Base-by-base conservation (phyloP, 1,284 basidiomycete species). In the Ganoderma lucidum region DNA sequence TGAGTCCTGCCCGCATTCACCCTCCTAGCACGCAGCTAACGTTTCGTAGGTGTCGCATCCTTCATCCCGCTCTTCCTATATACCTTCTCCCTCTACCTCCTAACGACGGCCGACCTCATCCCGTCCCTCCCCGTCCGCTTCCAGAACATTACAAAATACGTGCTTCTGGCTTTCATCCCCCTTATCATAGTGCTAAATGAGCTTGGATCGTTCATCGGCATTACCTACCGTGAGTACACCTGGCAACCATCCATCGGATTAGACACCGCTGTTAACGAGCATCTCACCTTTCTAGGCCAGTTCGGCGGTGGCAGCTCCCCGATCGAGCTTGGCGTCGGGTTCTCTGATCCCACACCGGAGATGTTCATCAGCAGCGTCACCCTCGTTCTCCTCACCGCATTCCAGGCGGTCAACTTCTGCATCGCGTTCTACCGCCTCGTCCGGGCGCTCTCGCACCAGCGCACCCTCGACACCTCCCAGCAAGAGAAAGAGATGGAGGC, bases 141-240 rank as follows among this genome's bases (percentile, higher is more conserved):
- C 65, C 84, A 83, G 65, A 79, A 76, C n/a, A 77, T 87, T 65
- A 78, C 84, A 9, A 84, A 82, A 74, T 80, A 84, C 64, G 76
- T 84, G 6, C 79, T 92, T 9, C 70, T 89, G 30, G 69, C 86
- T 19, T 86, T 87, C 71, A 86, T 92, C 64, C 88, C 90, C 10
- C 74, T 84, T 41, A 84, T 91, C 66, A 67, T 91, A 66, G 78
- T 81, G 10, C 77, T 85, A 71, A 90, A 90, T 75, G 88, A 88
- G 71, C 77, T 91, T 30, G 86, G 86, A 15, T 92, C 92, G 1
- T 91, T 94, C 73, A 74, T 90, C 42, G 89, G 90, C 63, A 83
- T 89, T 39, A 81, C 82, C 8, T 85, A 88, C 64, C 78, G 91
- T 92, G 74, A 75, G 87, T 82, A 5, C 3, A 19, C 62, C 15